Base-by-base conservation (phyloP, 2,329 filamentous ascomycete species). In the Chrysoporthe deuterocubensis region DNA sequence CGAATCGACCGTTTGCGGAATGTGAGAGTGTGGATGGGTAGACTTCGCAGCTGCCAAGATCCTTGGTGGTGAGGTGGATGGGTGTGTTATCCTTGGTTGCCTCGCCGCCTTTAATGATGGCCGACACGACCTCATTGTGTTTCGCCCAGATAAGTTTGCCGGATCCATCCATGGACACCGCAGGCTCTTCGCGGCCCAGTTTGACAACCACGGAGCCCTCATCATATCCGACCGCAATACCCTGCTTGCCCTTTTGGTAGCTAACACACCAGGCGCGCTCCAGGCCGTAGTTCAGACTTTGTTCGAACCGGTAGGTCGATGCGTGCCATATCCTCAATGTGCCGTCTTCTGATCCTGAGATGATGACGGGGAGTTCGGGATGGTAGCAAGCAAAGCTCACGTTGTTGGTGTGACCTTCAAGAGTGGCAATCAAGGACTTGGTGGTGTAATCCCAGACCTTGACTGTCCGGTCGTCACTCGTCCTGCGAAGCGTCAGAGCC, bases 401-500 rank as follows among this genome's bases (percentile, higher is more conserved):
- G 76, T 99, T 99, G 80, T 94, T 97, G 42, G 94, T 97, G 80
- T 99, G 96, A 40, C 96, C 96, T 80, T 99, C 96, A 60, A 99
- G 86, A 2, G 95, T 98, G 42, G 96, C 96, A 77, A 98, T 97
- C 72, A 98, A 85, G 14, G 94, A 96, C 82, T 99, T 99, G 61
- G 94, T 98, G 14, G 95, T 98, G 84, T 99, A 98, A 78, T 99
- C 96, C 95, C 96, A 99, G 66, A 99, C 89, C 85, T 98, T 98
- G 74, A 98, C 93, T 0, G 95, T 98, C 75, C 93, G 90, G 80
- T 75, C 64, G 21, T 67, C 64, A 58, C 67, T 66, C 14, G 71
- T 72, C 16, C 57, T 60, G 57, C 37, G 37, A 44, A 21, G 8
- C 8, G 57, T 60, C 11, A 60, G 57, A 5, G 13, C 26, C 21